These are phyloP conservation scores for Phytopythium helicoides DNA, from an alignment of 352 stramenopile species.

Conservation along the genomic window DNA sequence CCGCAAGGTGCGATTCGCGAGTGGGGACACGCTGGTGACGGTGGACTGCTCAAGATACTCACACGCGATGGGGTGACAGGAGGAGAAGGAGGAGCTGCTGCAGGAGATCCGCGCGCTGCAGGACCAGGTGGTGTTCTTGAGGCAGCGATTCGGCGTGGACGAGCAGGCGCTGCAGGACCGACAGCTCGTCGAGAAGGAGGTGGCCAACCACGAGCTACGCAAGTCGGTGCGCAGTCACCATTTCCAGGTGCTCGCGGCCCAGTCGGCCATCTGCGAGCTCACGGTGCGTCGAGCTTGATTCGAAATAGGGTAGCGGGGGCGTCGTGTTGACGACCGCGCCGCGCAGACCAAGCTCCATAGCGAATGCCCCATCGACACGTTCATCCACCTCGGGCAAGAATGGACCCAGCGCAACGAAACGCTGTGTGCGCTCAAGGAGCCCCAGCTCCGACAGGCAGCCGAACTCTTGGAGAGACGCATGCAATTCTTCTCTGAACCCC, in stretches of 20 bases:
- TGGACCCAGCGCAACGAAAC: slow-evolving; percentile 19
- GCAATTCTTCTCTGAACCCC: slow-evolving; percentile 34
- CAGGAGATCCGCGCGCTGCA: slow-evolving; percentile 31
- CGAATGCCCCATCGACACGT: slow-evolving; percentile 31
- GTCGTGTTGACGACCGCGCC: too few species aligned
- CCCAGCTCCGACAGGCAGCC: slow-evolving; percentile 33
- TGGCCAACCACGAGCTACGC: slow-evolving; percentile 28
- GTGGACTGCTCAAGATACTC: too few species aligned
- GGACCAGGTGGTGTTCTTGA: slow-evolving; percentile 26
- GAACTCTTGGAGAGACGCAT: slow-evolving; percentile 44
- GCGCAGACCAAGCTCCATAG: slow-evolving; percentile 18
- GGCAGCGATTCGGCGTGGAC: slow-evolving; percentile 22
- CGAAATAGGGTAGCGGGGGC: too few species aligned
- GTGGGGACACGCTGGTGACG: too few species aligned
- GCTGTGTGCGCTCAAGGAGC: slow-evolving; percentile 28
- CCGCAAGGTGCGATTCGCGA: slow-evolving; percentile 34
- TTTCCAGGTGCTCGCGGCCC: slow-evolving; percentile 25
- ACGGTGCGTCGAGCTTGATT: slow-evolving; percentile 7
- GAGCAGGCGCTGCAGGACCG: slow-evolving; percentile 26
- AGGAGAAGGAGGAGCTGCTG: slow-evolving; percentile 36
- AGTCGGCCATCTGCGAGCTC: slow-evolving; percentile 35
- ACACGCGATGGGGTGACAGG: slow-evolving; percentile 19
- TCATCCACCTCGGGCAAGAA: slow-evolving; percentile 39
- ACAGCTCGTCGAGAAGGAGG: slow-evolving; percentile 20
- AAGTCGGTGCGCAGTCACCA: slow-evolving; percentile 32